These are phyloP conservation scores for Tuber indicum DNA, from an alignment of 495 filamentous ascomycete species.

Conservation along the genomic window DNA sequence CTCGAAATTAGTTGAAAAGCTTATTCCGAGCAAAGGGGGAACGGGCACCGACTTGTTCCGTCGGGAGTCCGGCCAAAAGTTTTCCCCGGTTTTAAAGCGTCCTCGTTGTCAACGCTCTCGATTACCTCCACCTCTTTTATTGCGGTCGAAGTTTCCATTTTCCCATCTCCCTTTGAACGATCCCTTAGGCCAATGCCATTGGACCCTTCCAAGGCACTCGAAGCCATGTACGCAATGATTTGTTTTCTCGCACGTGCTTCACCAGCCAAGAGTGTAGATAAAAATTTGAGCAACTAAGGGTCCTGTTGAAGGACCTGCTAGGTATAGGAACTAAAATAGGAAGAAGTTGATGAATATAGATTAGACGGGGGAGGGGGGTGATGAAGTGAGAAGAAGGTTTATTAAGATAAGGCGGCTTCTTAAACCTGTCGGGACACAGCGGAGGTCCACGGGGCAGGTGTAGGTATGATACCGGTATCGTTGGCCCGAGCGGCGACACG, in stretches of 20 bases:
- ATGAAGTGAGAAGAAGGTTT: background rate
- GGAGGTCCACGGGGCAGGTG: background rate
- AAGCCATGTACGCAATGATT: constrained; percentile 21
- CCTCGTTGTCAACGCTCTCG: constrained; percentile 15
- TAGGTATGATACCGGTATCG: background rate
- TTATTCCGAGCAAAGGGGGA: background rate
- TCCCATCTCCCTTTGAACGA: constrained; percentile 13
- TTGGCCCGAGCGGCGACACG: background rate
- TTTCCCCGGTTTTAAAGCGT: constrained; percentile 29
- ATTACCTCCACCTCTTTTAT: background rate
- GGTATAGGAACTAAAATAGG: background rate
- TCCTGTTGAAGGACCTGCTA: constrained; percentile 29
- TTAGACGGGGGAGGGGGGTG: background rate
- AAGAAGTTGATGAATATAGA: background rate
- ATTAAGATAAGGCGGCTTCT: background rate
- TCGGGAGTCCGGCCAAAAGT: constrained; percentile 80
- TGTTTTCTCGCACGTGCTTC: constrained; percentile 6
- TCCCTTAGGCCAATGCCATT: constrained; percentile 29
- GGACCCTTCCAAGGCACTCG: constrained; percentile 20
- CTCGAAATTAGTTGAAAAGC: constrained; percentile 3
- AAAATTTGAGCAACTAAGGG: background rate
- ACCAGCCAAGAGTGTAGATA: constrained; percentile 9
- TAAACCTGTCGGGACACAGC: background rate
- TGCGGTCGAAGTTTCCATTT: constrained; percentile 6
- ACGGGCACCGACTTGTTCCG: constrained; percentile 64